Percentiles rank a stretch among this genome's conserved stretches.
Evolutionary conservation across 257 asterid genomes (phyloP).

Genomic region (Coffea eugenioides): DNA sequence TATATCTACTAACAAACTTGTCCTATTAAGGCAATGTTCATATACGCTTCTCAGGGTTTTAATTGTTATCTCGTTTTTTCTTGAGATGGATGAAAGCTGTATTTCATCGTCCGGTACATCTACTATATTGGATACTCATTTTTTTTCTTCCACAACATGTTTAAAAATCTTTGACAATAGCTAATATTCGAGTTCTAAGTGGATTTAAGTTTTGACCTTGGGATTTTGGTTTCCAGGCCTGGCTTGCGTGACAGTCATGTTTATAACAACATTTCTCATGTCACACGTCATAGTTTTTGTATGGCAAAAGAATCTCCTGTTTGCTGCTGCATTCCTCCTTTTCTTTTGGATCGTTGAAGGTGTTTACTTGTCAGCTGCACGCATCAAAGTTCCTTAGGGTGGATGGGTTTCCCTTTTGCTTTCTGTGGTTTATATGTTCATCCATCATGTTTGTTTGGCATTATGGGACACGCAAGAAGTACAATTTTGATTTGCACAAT

Average conservation of each 20-base stretch:
- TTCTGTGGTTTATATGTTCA: constrained; percentile 54
- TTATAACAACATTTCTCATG: constrained; percentile 87
- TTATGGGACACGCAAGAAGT: constrained; percentile 87
- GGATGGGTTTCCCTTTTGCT: constrained; percentile 91
- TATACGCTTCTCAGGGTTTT: neutral
- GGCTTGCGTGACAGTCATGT: constrained; percentile 95
- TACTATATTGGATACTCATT: neutral
- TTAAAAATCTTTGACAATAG: neutral
- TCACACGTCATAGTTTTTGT: constrained; percentile 78
- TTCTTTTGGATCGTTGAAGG: constrained; percentile 73
- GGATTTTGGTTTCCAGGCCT: constrained; percentile 54
- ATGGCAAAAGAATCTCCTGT: constrained; percentile 61
- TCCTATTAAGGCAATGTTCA: neutral
- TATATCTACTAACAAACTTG: neutral
- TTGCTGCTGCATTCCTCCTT: constrained; percentile 58
- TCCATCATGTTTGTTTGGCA: constrained; percentile 84
- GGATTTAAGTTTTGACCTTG: neutral
- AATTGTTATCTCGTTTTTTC: neutral
- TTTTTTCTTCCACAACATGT: neutral
- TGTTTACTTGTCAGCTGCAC: constrained; percentile 57
- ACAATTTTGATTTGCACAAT: constrained; percentile 84
- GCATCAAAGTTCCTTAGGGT: constrained; percentile 75
- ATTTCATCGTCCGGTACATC: neutral
- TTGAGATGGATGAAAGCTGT: neutral
- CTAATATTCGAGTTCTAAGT: neutral